These are phyloP conservation scores for Knoxia roxburghii DNA, from an alignment of 257 asterid genomes.

Conservation along the genomic window DNA sequence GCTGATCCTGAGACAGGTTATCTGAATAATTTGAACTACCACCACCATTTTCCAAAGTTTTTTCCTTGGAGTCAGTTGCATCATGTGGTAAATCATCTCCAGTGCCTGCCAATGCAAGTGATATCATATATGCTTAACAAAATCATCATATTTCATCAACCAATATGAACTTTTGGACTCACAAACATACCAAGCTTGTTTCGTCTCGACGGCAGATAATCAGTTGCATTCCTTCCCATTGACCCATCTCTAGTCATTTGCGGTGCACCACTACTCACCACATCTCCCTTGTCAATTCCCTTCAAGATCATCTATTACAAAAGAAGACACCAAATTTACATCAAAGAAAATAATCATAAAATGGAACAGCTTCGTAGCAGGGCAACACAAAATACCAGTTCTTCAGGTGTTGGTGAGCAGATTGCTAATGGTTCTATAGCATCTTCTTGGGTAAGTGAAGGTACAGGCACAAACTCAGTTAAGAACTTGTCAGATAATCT, in stretches of 20 bases:
- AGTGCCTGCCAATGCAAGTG: slow-evolving; percentile 40
- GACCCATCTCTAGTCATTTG: slow-evolving; percentile 72
- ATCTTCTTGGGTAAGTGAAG: slow-evolving; percentile 75
- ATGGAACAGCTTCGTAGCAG: background rate
- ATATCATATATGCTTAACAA: slow-evolving; percentile 2
- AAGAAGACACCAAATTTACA: slow-evolving; percentile 15
- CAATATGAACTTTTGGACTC: background rate
- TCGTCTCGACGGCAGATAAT: slow-evolving; percentile 57
- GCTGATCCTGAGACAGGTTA: slow-evolving; percentile 32
- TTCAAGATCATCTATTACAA: slow-evolving; percentile 58
- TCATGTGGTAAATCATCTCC: slow-evolving; percentile 54
- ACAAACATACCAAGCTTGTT: slow-evolving; percentile 49
- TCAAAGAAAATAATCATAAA: background rate
- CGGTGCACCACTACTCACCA: slow-evolving; percentile 77
- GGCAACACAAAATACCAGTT: slow-evolving; percentile 47
- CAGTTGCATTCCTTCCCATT: slow-evolving; percentile 53
- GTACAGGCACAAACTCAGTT: slow-evolving; percentile 48
- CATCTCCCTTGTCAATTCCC: slow-evolving; percentile 89
- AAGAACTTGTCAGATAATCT: slow-evolving; percentile 32
- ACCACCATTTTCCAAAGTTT: slow-evolving; percentile 30
- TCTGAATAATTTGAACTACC: slow-evolving; percentile 34
- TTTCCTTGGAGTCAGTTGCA: slow-evolving; percentile 54
- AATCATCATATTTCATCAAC: background rate
- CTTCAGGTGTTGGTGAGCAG: slow-evolving; percentile 61
- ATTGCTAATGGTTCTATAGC: slow-evolving; percentile 70